Conservation (phyloP, 2,329 filamentous ascomycete species). For the Sporothrix sp. region DNA sequence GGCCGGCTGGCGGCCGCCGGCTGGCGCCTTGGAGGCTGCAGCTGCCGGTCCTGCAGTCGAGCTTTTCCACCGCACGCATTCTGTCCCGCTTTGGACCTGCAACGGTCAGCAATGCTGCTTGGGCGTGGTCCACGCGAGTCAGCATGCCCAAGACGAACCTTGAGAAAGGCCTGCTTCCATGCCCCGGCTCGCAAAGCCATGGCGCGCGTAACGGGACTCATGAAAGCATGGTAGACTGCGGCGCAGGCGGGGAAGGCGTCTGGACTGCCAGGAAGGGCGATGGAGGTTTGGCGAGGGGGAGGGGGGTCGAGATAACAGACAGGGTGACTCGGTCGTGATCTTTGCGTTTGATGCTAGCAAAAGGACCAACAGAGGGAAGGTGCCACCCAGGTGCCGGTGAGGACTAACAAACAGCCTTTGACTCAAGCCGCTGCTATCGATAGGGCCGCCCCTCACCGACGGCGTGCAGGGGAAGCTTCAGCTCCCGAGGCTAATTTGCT, state of each 20-base stretch:
- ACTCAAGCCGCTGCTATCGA: too few species aligned
- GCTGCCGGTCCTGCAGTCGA: slow-evolving; percentile 1
- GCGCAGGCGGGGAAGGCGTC: too few species aligned
- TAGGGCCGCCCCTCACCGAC: not conserved
- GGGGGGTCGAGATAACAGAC: not conserved
- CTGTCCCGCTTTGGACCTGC: slow-evolving; percentile 10
- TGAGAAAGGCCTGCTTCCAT: slow-evolving; percentile 31
- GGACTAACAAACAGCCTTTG: too few species aligned
- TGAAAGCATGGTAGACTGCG: slow-evolving; percentile 10
- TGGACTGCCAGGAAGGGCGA: too few species aligned
- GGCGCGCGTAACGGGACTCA: slow-evolving; percentile 13
- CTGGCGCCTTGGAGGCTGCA: not conserved
- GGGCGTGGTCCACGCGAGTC: slow-evolving; percentile 3
- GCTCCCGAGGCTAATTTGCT: not conserved
- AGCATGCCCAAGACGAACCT: slow-evolving; percentile 21
- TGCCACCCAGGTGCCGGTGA: too few species aligned
- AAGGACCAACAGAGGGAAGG: too few species aligned
- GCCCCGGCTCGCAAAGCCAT: slow-evolving; percentile 33
- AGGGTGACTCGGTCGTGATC: too few species aligned
- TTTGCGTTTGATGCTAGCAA: too few species aligned
- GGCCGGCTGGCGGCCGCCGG: not conserved
- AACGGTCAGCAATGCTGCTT: slow-evolving; percentile 8
- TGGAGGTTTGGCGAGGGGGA: not conserved
- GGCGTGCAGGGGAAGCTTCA: not conserved
- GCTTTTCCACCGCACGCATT: slow-evolving; percentile 13